Base-by-base conservation (phyloP, 305 asterid genomes). In the Coffea humblotiana region DNA sequence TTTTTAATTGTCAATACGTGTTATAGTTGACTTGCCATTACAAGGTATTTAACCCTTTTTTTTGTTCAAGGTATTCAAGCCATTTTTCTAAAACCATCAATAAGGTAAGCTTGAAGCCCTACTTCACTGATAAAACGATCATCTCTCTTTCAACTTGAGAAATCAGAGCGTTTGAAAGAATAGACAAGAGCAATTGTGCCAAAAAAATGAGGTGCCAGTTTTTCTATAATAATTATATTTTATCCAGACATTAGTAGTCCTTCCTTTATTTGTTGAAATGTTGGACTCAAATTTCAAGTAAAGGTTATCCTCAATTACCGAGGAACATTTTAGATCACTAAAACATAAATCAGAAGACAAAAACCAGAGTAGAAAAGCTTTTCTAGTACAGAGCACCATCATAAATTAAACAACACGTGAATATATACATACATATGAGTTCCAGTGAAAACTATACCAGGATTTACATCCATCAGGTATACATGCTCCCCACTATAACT, bases 401-500 rank as follows among this genome's bases (percentile, higher is more conserved):
- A 40, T 40, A 40, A 40, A 40, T 40, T 40, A 40, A 5, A 40
- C 6, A 8, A 21, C 8, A 7, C 29, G 19, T 3, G 21, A 7
- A 56, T 5, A 21, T 19, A 2, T 19, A 58, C 27, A 58, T 58
- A 2, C 23, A 73, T n/a, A 63, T 2, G 10, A 25, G 80, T 49
- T 47, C 45, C 16, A 35, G 66, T 13, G 13, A 75, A 79, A 76
- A 45, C 75, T 86, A 45, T 90, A 94, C 98, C 94, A 11, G 85
- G 85, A 87, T 92, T 90, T 76, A 87, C 90, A 88, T 94, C 97
- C 98, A 96, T 96, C 84, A 96, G 88, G 90, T 94, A 96, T 58
- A 90, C 98, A 83, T 94, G 97, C 89, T 96, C 98, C 85, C 98
- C 99, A 19, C 98, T 92, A 78, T 96, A 96, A 87, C 93, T 96